These are phyloP conservation scores for Dacryopinax primogenitus DNA, from an alignment of 768 basidiomycete species.

Conservation along the genomic window DNA sequence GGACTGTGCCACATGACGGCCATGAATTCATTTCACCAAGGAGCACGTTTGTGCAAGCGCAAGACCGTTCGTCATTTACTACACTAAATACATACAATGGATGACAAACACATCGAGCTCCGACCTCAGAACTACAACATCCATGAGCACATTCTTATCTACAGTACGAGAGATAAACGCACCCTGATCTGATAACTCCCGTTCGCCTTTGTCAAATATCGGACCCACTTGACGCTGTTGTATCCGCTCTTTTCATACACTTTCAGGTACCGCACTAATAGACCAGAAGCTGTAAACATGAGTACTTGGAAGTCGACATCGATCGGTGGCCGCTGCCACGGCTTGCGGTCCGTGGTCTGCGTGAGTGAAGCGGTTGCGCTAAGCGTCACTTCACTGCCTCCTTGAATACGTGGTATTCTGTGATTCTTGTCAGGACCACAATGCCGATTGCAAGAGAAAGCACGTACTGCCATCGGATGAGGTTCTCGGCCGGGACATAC, in stretches of 20 bases:
- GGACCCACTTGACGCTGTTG: conserved; percentile 89
- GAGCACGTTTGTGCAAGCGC: no score
- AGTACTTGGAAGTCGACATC: conserved; percentile 97
- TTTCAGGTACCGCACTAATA: conserved; percentile 93
- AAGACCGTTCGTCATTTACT: no score
- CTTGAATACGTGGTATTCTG: conserved; percentile 85
- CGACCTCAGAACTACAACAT: background rate
- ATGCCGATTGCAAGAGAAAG: background rate
- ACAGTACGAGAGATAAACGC: conserved; percentile 27
- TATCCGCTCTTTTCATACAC: conserved; percentile 96
- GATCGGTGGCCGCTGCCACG: conserved; percentile 96
- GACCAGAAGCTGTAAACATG: conserved; percentile 94
- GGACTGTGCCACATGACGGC: no score
- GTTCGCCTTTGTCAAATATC: conserved; percentile 87
- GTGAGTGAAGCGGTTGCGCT: conserved; percentile 72
- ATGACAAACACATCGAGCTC: background rate
- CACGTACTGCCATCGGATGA: conserved; percentile 94
- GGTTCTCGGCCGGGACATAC: conserved; percentile 90
- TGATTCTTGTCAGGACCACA: background rate
- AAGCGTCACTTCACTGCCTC: conserved; percentile 80
- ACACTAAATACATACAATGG: background rate
- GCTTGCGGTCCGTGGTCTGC: conserved; percentile 79
- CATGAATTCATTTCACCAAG: no score
- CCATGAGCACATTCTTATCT: background rate
- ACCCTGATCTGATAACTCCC: conserved; percentile 91